phyloP scores from a whole-genome alignment of 1,139 yeast genomes.

The Saccharomyces hybrid region DNA sequence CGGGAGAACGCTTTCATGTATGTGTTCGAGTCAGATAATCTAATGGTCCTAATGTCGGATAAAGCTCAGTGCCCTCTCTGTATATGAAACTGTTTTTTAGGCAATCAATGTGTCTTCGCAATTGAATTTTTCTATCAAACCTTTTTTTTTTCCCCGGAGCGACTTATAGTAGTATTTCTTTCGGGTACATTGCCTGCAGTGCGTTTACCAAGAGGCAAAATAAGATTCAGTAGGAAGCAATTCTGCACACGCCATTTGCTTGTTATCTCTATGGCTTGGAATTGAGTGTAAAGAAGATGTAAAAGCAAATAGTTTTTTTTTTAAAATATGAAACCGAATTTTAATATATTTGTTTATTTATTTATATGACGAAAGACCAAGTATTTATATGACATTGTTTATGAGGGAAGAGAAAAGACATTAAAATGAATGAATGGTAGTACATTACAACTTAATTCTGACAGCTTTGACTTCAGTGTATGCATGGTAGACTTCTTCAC shows the following conservation, averaged over 20 bases:
- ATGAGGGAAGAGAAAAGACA: background rate
- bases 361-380: background rate
- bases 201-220: background rate
- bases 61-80: no score
- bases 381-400: background rate
- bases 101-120: background rate
- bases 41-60: no score
- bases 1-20: background rate
- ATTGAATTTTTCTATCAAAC: background rate
- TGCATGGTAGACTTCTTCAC: conserved; percentile 61
- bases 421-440: background rate
- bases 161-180: background rate
- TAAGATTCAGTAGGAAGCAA: background rate
- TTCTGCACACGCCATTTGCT: background rate
- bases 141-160: background rate
- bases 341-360: background rate
- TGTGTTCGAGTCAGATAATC: no score
- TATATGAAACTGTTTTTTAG: background rate
- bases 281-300: background rate
- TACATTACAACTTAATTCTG: conserved; percentile 39
- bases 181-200: background rate
- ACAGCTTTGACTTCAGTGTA: conserved; percentile 68
- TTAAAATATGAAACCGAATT: background rate
- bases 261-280: background rate
- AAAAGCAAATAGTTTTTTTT: background rate